Conservation (phyloP, 2,329 filamentous ascomycete species). For the Fusarium proliferatum region DNA sequence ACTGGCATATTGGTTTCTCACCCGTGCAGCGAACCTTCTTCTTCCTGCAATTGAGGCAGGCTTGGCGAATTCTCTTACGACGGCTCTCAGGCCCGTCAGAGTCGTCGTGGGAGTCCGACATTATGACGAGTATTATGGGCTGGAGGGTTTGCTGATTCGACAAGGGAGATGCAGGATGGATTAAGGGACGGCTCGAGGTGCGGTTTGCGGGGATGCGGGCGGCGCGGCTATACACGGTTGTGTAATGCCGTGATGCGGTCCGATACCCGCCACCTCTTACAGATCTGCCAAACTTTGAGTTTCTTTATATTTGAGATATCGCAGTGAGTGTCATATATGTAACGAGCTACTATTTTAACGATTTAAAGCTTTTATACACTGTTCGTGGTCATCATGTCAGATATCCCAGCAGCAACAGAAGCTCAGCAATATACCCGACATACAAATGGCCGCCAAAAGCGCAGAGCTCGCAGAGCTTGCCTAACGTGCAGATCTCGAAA, state of each 20-base stretch:
- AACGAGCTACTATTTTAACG: accelerated
- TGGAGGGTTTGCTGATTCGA: not conserved
- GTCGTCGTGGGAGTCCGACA: slow-evolving; percentile 14
- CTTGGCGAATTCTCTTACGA: slow-evolving; percentile 22
- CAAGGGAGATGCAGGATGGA: not conserved
- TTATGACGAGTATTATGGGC: not conserved
- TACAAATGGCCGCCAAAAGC: not conserved
- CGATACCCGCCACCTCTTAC: not conserved
- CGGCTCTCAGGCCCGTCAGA: slow-evolving; percentile 18
- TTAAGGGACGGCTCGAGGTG: not conserved
- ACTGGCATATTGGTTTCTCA: slow-evolving; percentile 17
- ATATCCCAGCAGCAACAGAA: not conserved
- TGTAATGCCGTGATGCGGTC: slow-evolving; percentile 7
- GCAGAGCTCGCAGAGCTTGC: slow-evolving; percentile 4
- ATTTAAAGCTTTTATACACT: too few species aligned
- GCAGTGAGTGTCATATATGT: not conserved
- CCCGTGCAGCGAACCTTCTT: slow-evolving; percentile 23
- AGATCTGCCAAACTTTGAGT: not conserved
- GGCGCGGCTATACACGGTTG: slow-evolving; percentile 12
- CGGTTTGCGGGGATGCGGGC: not conserved
- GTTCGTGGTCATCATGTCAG: not conserved
- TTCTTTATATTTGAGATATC: not conserved
- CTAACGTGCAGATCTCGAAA: slow-evolving; percentile 9
- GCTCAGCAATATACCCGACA: not conserved
- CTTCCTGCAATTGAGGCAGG: slow-evolving; percentile 20